Evolutionary conservation across 192 early-diverging fungal species (phyloP).

Genomic region (Podila epigama): DNA sequence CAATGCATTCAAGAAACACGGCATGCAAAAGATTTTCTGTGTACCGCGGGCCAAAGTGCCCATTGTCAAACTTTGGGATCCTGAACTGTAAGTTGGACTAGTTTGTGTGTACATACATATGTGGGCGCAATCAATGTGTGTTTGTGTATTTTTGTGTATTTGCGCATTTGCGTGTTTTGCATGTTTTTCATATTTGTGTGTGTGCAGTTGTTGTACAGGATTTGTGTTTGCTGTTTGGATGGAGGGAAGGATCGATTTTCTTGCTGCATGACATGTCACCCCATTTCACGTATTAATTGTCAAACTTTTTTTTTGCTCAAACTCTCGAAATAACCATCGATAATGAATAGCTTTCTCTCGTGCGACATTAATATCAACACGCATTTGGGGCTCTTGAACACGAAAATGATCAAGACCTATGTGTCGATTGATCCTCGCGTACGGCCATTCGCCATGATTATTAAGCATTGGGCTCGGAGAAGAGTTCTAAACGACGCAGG

Average conservation of each 20-base stretch:
- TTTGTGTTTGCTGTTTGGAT: no score
- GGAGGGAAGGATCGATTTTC: no score
- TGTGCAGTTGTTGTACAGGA: no score
- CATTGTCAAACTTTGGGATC: constrained; percentile 92
- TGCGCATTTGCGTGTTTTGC: neutral
- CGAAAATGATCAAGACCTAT: constrained; percentile 88
- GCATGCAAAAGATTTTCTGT: constrained; percentile 81
- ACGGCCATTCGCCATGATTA: constrained; percentile 84
- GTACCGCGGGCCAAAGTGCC: constrained; percentile 91
- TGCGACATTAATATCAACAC: constrained; percentile 98
- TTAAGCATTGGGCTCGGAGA: constrained; percentile 93
- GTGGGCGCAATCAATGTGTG: no score
- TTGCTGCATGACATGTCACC: no score
- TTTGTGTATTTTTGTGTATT: neutral
- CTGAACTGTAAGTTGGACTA: constrained; percentile 80
- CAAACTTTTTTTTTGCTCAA: constrained; percentile 2
- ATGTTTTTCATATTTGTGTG: no score
- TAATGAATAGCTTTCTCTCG: constrained; percentile 62
- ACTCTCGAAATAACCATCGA: no score
- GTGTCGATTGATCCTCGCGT: constrained; percentile 89
- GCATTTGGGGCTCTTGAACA: constrained; percentile 88
- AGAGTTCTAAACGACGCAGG: constrained; percentile 90
- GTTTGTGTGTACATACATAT: no score
- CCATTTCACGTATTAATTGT: no score
- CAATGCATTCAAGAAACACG: constrained; percentile 74